Conservation (phyloP, 148 eudicot genomes). For the Hydrangea macrophylla region DNA sequence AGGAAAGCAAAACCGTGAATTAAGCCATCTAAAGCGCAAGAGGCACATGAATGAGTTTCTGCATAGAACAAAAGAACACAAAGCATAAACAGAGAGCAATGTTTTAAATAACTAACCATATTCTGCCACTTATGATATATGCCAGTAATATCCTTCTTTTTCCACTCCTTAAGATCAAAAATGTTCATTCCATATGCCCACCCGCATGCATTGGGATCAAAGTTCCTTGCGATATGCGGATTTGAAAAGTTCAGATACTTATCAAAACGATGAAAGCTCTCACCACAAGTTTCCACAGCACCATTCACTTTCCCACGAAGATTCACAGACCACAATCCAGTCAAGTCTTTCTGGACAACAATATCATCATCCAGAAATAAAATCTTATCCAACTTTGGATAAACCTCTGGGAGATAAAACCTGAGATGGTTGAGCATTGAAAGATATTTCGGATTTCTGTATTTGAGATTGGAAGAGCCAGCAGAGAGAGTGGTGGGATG, state of each 20-base stretch:
- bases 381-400: slow-evolving; percentile 84
- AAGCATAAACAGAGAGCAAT: slow-evolving; percentile 6
- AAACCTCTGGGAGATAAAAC: slow-evolving; percentile 85
- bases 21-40: not conserved
- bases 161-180: slow-evolving; percentile 89
- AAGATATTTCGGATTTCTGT: slow-evolving; percentile 87
- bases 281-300: slow-evolving; percentile 90
- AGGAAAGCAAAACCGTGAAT: not conserved
- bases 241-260: slow-evolving; percentile 85
- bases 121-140: slow-evolving; percentile 93
- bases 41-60: not conserved
- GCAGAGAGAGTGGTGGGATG: slow-evolving; percentile 57
- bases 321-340: slow-evolving; percentile 68
- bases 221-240: slow-evolving; percentile 68
- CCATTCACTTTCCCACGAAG: slow-evolving; percentile 87
- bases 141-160: slow-evolving; percentile 71
- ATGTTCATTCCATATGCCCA: slow-evolving; percentile 98
- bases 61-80: slow-evolving; percentile 1
- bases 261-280: slow-evolving; percentile 87
- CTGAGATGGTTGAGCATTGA: slow-evolving; percentile 90
- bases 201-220: slow-evolving; percentile 87
- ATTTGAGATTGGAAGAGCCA: slow-evolving; percentile 78
- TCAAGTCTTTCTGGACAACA: slow-evolving; percentile 85
- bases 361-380: slow-evolving; percentile 90
- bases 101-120: slow-evolving; percentile 42